Evolutionary conservation across 805 yeast species (phyloP), one percentile per base, ranked within the genome.

Genomic region (Millerozyma miso): DNA sequence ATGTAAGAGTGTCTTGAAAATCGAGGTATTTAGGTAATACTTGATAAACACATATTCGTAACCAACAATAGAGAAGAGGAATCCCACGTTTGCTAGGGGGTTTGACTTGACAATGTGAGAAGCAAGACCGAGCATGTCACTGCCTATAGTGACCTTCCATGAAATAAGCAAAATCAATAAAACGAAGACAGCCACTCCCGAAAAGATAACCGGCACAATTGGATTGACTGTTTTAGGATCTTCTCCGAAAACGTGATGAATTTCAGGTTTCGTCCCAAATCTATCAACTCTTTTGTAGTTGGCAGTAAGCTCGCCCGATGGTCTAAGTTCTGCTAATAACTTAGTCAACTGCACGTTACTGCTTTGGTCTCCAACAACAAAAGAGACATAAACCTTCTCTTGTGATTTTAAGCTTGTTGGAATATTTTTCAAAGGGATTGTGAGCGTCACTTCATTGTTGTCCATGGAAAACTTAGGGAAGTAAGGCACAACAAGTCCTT

Each of bases 1-100:
- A 46, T 77, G 69, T 48, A 67, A 64, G 33, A 85, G 55, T 4
- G 88, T 75, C 14, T 71, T 67, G 60, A 85, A 85, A 33, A 85
- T 81, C 13, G 83, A 71, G 31, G 78, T 69, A 15, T 79, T 76
- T 51, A 76, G 56, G 62, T 74, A 85, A 63, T 85, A 85, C 46
- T 68, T 72, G 46, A 77, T 55, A 46, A 85, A 81, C 10, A 73
- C 64, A 23, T 58, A 53, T 60, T 85, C 89, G 47, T 74, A 67
- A 4, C 75, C 71, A 5, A 71, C 61, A 16, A 85, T 56, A 1
- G 78, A 58, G 1, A 59, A 59, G 38, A 82, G 56, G 49, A 83
- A 79, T 2, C 72, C 73, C 18, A 73, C 59, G 39, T 69, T 64
- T 54, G 58, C 57, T 10, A 66, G 56, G 26, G 67, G 53, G 42